Evolutionary conservation across 2,329 filamentous ascomycete genomes (phyloP).

Genomic region (Dactylonectria estremocensis): DNA sequence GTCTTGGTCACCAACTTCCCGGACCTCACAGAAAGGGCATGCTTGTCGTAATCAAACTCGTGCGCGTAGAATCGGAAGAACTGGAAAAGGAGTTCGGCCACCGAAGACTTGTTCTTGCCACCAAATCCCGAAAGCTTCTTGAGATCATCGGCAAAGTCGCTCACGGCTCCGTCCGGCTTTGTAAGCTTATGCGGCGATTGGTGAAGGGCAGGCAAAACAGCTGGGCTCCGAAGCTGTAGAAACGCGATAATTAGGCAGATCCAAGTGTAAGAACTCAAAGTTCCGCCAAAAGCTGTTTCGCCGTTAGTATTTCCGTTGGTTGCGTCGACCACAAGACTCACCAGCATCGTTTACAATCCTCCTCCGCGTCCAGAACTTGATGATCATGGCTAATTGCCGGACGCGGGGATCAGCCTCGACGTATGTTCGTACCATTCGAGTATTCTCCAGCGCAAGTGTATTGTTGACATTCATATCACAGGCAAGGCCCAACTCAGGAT

Average conservation of each 20-base stretch:
- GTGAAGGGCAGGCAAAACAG: constrained; percentile 89
- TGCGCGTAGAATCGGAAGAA: constrained; percentile 97
- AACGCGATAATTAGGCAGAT: constrained; percentile 99
- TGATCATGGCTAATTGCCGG: constrained; percentile 92
- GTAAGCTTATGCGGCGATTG: constrained; percentile 68
- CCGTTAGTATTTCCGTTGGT: constrained; percentile 37
- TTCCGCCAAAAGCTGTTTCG: constrained; percentile 85
- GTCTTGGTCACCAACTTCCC: constrained; percentile 84
- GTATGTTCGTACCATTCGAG: constrained; percentile 97
- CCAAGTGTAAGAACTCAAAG: constrained; percentile 98
- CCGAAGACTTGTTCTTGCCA: constrained; percentile 82
- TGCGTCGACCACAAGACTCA: constrained; percentile 61
- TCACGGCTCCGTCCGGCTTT: constrained; percentile 75
- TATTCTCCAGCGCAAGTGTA: constrained; percentile 93
- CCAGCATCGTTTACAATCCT: constrained; percentile 96
- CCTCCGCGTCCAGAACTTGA: constrained; percentile 97
- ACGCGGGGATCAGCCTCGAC: constrained; percentile 94
- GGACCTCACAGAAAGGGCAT: constrained; percentile 87
- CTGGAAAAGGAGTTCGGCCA: constrained; percentile 91
- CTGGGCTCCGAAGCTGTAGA: constrained; percentile 87
- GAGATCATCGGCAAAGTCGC: constrained; percentile 90
- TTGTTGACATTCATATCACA: constrained; percentile 99
- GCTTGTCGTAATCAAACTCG: constrained; percentile 90
- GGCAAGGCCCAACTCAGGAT: constrained; percentile 88
- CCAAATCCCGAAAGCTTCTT: constrained; percentile 82